Base-by-base conservation (phyloP, 2,329 filamentous ascomycete genomes). In the Trichoderma koningii region DNA sequence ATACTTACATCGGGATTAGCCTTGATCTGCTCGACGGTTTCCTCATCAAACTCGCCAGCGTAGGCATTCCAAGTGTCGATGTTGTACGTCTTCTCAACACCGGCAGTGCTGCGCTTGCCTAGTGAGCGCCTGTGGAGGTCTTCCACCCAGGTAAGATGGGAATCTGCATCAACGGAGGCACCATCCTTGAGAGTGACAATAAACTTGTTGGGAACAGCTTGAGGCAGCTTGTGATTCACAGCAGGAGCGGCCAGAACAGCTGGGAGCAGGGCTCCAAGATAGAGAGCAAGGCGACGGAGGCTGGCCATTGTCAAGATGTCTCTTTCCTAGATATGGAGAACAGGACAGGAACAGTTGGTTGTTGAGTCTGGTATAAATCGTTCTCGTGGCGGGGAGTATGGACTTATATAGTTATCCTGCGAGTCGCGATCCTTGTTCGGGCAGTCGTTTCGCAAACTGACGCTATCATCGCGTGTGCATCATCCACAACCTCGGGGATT, bases 111-210 rank as follows among this genome's bases (percentile, higher is more conserved):
- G 19, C 82, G 78, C 73, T 82, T 81, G 70, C 73, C 76, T 30
- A 85, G 69, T 73, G 85, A 85, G 68, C 83, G 81, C 71, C 81
- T 83, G 71, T 82, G 78, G 57, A 87, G 74, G 52, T 81, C 77
- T 47, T 77, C 78, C 66, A 86, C 78, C 68, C 78, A 80, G 55
- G 75, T 72, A 69, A 84, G 73, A 71, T 87, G 82, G 55, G 78
- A 74, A 26, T 78, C 73, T 68, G 87, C 78, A 45, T 76, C 77
- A 17, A 76, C 76, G 23, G 78, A 74, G 44, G 73, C 75, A 67
- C 78, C 79, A 64, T 79, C 80, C 74, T 87, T 84, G 76, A 87
- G 87, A 59, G 87, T 85, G 48, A 88, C 80, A 69, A 88, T 87
- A 75, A 86, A 89, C 65, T 71, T 74, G 66, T 69, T 66, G 19